These are phyloP conservation scores for Torulaspora franciscae DNA, from an alignment of 805 yeast species.

Conservation along the genomic window DNA sequence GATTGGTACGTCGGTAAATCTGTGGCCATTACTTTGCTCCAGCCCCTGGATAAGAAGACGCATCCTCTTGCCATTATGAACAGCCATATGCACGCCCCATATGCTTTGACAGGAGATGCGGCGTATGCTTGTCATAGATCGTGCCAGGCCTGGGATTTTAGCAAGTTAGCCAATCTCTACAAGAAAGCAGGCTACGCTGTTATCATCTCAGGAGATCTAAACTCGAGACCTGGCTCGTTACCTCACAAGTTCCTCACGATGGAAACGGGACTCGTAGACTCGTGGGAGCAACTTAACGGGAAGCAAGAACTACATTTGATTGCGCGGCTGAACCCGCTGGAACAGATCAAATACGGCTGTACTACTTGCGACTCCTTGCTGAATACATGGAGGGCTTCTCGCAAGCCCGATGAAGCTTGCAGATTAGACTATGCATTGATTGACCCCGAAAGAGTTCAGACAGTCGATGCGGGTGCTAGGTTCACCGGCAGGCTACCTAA, in stretches of 20 bases:
- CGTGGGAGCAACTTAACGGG: conserved; percentile 73
- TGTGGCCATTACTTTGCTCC: conserved; percentile 66
- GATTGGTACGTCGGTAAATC: conserved; percentile 97
- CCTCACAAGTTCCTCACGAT: conserved; percentile 69
- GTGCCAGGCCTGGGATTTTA: conserved; percentile 94
- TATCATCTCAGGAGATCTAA: conserved; percentile 88
- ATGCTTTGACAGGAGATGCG: conserved; percentile 75
- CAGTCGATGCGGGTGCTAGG: conserved; percentile 60
- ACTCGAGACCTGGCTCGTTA: conserved; percentile 80
- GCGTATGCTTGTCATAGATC: conserved; percentile 87
- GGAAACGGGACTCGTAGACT: conserved; percentile 67
- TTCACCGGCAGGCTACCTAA: conserved; percentile 66
- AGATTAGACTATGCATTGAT: conserved; percentile 86
- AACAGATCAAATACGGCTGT: conserved; percentile 71
- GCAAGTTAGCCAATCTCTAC: conserved; percentile 57
- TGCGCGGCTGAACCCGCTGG: conserved; percentile 45
- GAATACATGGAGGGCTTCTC: conserved; percentile 72
- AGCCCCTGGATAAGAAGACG: conserved; percentile 44
- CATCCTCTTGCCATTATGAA: conserved; percentile 73
- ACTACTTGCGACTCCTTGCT: conserved; percentile 84
- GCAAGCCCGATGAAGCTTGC: conserved; percentile 65
- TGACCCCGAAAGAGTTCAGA: conserved; percentile 50
- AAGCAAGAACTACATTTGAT: conserved; percentile 40
- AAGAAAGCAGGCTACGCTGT: conserved; percentile 75
- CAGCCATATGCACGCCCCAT: conserved; percentile 98